These are phyloP conservation scores for Lasiosphaeria ovina DNA, from an alignment of 495 filamentous ascomycete genomes.

Conservation along the genomic window DNA sequence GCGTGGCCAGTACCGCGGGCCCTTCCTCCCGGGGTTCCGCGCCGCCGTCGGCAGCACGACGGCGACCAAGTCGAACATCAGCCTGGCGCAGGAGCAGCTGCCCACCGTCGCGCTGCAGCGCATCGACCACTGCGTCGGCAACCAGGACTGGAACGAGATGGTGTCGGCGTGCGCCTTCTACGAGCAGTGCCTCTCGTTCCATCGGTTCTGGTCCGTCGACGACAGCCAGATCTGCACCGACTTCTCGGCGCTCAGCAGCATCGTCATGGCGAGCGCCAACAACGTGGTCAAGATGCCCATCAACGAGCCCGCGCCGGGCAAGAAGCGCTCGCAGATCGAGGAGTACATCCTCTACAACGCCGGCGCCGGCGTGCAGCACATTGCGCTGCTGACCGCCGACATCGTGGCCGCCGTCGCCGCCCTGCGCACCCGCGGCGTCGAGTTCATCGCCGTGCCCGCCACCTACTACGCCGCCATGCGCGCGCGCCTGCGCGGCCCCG, in stretches of 20 bases:
- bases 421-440: constrained; percentile 73
- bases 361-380: constrained; percentile 86
- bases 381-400: constrained; percentile 76
- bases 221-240: constrained; percentile 85
- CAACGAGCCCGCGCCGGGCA: constrained; percentile 88
- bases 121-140: constrained; percentile 93
- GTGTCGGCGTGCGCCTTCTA: constrained; percentile 82
- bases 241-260: constrained; percentile 76
- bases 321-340: constrained; percentile 85
- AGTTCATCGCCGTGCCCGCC: constrained; percentile 82
- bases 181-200: constrained; percentile 84
- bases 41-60: constrained; percentile 28
- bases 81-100: constrained; percentile 30
- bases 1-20: constrained; percentile 60
- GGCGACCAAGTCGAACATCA: not conserved
- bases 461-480: constrained; percentile 81
- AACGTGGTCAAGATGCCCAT: constrained; percentile 88
- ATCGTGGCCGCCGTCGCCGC: constrained; percentile 73
- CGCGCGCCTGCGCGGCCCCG: constrained; percentile 58
- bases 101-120: constrained; percentile 64
- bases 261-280: constrained; percentile 85
- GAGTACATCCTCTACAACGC: constrained; percentile 88
- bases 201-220: constrained; percentile 93
- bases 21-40: constrained; percentile 79
- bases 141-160: constrained; percentile 90